These are phyloP conservation scores for Cladophialophora bantiana DNA, from an alignment of 2,329 filamentous ascomycete genomes.

Conservation along the genomic window DNA sequence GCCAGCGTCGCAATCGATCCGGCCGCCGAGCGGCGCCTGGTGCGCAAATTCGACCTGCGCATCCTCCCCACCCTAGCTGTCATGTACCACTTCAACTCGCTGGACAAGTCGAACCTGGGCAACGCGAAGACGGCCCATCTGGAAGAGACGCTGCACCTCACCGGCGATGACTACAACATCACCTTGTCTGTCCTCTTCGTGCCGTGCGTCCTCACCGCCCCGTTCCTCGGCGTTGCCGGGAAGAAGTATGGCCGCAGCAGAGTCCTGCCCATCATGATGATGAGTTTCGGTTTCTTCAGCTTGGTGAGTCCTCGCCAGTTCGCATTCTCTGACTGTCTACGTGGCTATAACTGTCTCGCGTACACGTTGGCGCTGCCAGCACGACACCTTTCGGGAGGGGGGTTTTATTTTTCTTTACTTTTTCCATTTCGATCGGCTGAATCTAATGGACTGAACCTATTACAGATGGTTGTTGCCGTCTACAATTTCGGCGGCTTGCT, in stretches of 20 bases:
- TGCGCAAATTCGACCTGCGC: constrained; percentile 61
- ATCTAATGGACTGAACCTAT: neutral
- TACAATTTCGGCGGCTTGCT: constrained; percentile 67
- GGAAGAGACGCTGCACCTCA: constrained; percentile 62
- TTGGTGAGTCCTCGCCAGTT: constrained; percentile 44
- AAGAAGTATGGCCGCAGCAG: constrained; percentile 71
- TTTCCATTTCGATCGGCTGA: neutral
- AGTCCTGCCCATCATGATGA: constrained; percentile 72
- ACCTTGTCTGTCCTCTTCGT: constrained; percentile 76
- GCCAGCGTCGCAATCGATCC: constrained; percentile 48
- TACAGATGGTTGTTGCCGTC: constrained; percentile 48
- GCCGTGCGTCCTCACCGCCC: constrained; percentile 74
- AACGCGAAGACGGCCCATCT: constrained; percentile 65
- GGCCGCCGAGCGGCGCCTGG: constrained; percentile 57
- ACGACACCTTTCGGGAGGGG: too few species aligned
- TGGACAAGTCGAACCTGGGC: constrained; percentile 60
- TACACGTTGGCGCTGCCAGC: too few species aligned
- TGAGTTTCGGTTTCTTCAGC: constrained; percentile 70
- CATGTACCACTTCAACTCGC: constrained; percentile 62
- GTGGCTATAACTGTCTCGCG: too few species aligned
- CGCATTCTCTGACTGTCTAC: too few species aligned
- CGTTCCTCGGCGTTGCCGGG: constrained; percentile 69
- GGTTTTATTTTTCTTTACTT: too few species aligned
- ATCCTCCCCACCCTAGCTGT: constrained; percentile 64
- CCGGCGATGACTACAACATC: constrained; percentile 70